Base-by-base conservation (phyloP, 116 monocot species). In the Cymodocea nodosa region DNA sequence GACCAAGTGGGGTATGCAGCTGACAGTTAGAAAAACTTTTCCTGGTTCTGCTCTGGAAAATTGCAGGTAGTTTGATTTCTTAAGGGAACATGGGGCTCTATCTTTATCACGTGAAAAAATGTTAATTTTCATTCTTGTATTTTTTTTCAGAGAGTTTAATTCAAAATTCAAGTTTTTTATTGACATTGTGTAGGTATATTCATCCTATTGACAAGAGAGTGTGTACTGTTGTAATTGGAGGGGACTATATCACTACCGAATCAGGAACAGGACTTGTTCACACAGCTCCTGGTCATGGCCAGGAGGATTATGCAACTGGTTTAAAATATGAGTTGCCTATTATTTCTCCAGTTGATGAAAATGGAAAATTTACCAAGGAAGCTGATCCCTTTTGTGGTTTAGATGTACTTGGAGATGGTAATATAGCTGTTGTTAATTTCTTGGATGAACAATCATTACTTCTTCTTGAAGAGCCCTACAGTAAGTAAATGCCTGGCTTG, bases 201-300 rank as follows among this genome's bases (percentile, higher is more conserved):
- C 97, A 98, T 81, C 97, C 97, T 22, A 52, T 98, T 51, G 73
- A 77, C 74, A 82, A 70, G 51, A 80, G 70, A 50, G 86, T 89
- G 76, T 92, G 92, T 65, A 86, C 92, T 71, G 97, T 98, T 75
- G 84, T 98, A 17, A 77, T 89, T 48, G 97, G 97, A 18, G 97
- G 97, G 44, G 89, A 91, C 52, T 98, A 98, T 59, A 98, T 98
- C 52, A 98, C 75, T 58, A 98, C 86, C 63, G 92, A 98, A 51
- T 89, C 97, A 37, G 97, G 97, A 76, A 98, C 97, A 51, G 97
- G 97, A 23, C 84, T 98, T 79, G 97, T 98, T 79, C 97, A 98
- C 76, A 98, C 97, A 70, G 97, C 97, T 19, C 97, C 97, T 77
- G 97, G 97, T 69, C 97, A 98, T 84, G 97, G 97, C 50, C 97